phyloP scores from a whole-genome alignment of 192 early-diverging fungal species.

The Gonapodya sp. region DNA sequence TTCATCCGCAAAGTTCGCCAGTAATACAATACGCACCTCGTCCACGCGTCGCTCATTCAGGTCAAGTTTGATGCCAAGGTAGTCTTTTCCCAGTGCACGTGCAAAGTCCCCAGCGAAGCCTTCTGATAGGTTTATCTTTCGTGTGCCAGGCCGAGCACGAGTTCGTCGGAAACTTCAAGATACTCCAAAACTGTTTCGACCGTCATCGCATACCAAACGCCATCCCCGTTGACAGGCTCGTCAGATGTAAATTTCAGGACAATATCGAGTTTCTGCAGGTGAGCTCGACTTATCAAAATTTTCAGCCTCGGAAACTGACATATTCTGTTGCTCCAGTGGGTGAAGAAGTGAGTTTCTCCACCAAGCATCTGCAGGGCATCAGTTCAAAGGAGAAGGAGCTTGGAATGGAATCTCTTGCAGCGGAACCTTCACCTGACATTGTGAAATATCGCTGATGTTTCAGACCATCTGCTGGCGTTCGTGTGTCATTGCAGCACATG shows the following conservation, averaged over 20 bases:
- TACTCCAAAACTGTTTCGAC: constrained; percentile 79
- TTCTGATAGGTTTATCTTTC: background rate
- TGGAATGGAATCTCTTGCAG: no score
- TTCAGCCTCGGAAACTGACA: background rate
- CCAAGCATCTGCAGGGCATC: no score
- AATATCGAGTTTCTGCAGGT: constrained; percentile 87
- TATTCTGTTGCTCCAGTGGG: constrained; percentile 45
- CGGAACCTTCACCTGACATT: no score
- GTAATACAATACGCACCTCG: background rate
- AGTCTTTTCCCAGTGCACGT: constrained; percentile 56
- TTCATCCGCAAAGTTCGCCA: constrained; percentile 6
- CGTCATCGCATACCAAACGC: constrained; percentile 87
- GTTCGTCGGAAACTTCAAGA: constrained; percentile 89
- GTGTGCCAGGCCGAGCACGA: constrained; percentile 77
- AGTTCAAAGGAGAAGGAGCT: no score
- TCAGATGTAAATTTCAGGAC: constrained; percentile 97
- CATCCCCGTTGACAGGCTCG: constrained; percentile 78
- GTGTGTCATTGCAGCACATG: no score
- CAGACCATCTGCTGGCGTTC: no score
- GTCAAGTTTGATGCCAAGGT: constrained; percentile 82
- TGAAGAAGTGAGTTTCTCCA: constrained; percentile 52
- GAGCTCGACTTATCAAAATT: background rate
- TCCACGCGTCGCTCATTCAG: constrained; percentile 68
- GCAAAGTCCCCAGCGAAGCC: background rate
- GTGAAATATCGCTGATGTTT: no score